Conservation (phyloP, 2,329 filamentous ascomycete genomes). For the Neurospora crassa region DNA sequence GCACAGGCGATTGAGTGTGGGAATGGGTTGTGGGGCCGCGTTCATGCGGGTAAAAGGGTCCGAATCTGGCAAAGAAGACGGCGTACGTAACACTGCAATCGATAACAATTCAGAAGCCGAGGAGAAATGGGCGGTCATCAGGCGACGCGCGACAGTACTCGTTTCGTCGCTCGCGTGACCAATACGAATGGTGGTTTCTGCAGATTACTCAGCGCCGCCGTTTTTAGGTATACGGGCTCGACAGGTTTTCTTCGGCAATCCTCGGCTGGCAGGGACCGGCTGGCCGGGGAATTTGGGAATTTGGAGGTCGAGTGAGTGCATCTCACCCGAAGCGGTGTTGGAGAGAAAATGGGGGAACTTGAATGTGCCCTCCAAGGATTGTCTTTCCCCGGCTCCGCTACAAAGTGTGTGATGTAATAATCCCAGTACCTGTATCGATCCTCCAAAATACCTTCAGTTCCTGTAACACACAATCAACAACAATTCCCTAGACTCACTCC, state of each 20-base stretch:
- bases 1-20: too few relatives aligned
- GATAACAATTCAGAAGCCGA: not conserved
- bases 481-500: not conserved
- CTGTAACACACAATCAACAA: not conserved
- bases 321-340: not conserved
- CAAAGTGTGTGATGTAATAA: not conserved
- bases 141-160: not conserved
- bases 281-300: constrained; percentile 4
- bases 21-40: not conserved
- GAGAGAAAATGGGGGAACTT: not conserved
- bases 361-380: not conserved
- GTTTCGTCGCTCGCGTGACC: not conserved
- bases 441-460: not conserved
- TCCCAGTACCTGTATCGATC: not conserved
- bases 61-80: not conserved
- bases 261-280: constrained; percentile 18
- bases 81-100: not conserved
- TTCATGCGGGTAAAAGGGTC: not conserved
- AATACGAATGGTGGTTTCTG: not conserved
- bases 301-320: not conserved
- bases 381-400: not conserved
- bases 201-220: not conserved
- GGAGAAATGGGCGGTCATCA: not conserved
- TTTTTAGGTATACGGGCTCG: not conserved
- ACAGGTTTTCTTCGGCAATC: constrained; percentile 18